A percentile compares a stretch with the other conserved stretches of the same genome.
phyloP scores from a whole-genome alignment of 179 eudicot genomes.

The Silene vulgaris region DNA sequence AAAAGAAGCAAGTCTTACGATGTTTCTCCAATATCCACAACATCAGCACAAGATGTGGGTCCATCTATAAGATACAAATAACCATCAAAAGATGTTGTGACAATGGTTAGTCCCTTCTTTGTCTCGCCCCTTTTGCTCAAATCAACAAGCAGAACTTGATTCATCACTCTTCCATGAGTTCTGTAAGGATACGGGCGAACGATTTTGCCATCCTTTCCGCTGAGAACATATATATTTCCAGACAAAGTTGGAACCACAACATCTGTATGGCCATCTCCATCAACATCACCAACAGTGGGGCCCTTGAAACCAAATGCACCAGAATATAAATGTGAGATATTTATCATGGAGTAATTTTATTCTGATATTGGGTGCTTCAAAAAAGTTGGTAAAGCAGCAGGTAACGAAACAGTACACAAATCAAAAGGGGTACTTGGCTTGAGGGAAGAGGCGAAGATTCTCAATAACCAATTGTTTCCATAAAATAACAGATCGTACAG shows the following conservation, averaged over 20 bases:
- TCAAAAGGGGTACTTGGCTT: too few relatives aligned
- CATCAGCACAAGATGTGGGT: constrained; percentile 94
- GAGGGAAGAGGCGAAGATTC: neutral
- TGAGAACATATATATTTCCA: constrained; percentile 85
- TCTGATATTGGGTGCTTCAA: neutral
- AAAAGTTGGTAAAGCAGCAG: neutral
- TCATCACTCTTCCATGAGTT: constrained; percentile 98
- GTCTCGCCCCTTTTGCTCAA: constrained; percentile 73
- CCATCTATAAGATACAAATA: constrained; percentile 95
- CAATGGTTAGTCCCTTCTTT: constrained; percentile 84
- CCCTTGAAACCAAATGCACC: constrained; percentile 45
- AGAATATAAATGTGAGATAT: constrained; percentile 4
- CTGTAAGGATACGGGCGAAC: constrained; percentile 88
- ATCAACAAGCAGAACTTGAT: constrained; percentile 87
- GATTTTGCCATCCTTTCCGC: constrained; percentile 79
- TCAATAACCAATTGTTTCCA: neutral
- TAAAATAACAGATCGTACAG: too few relatives aligned
- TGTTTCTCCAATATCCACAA: constrained; percentile 95
- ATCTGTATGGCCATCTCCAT: constrained; percentile 96
- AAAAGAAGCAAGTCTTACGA: constrained; percentile 55
- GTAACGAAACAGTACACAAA: neutral
- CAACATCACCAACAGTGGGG: constrained; percentile 85
- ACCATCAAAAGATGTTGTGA: constrained; percentile 94
- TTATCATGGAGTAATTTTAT: neutral
- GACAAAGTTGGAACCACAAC: constrained; percentile 86